Percentiles rank a stretch among this genome's conserved stretches.
Conservation (phyloP, 2,329 filamentous ascomycete genomes). For the Exophiala dermatitidis region DNA sequence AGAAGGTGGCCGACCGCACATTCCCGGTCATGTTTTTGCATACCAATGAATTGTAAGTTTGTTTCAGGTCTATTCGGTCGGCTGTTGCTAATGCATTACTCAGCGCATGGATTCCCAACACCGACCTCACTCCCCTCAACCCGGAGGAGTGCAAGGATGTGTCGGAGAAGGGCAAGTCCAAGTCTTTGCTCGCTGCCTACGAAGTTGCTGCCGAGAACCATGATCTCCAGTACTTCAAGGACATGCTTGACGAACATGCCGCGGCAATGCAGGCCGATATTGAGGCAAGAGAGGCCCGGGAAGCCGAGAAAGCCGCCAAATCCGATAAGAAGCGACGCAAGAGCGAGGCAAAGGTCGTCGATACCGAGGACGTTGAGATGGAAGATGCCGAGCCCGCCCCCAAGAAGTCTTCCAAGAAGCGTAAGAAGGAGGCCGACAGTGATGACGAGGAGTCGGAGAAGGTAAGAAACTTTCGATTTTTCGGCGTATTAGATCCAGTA, state of each 20-base stretch:
- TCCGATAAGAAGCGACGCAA: conserved; percentile 46
- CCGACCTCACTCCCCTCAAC: conserved; percentile 69
- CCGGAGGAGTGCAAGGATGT: conserved; percentile 61
- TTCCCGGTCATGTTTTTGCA: conserved; percentile 92
- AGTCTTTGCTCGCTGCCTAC: conserved; percentile 72
- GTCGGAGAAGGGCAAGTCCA: conserved; percentile 67
- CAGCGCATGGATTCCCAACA: conserved; percentile 89
- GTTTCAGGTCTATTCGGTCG: background rate
- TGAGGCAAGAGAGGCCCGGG: conserved; percentile 59
- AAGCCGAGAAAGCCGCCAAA: conserved; percentile 52
- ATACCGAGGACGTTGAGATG: conserved; percentile 44
- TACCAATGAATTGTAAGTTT: conserved; percentile 93
- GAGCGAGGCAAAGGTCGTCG: conserved; percentile 34
- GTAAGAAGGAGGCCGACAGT: conserved; percentile 63
- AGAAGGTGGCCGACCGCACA: conserved; percentile 74
- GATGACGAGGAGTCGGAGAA: conserved; percentile 70
- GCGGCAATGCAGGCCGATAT: conserved; percentile 49
- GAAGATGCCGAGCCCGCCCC: conserved; percentile 47
- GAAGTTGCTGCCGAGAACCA: conserved; percentile 70
- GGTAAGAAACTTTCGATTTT: conserved; percentile 38
- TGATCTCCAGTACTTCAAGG: conserved; percentile 74
- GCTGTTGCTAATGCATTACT: conserved; percentile 18
- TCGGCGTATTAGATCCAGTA: background rate
- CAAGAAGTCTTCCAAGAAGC: conserved; percentile 61
- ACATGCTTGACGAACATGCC: conserved; percentile 58